Conservation (phyloP, 2,329 filamentous ascomycete species). For the Nemania sp. region DNA sequence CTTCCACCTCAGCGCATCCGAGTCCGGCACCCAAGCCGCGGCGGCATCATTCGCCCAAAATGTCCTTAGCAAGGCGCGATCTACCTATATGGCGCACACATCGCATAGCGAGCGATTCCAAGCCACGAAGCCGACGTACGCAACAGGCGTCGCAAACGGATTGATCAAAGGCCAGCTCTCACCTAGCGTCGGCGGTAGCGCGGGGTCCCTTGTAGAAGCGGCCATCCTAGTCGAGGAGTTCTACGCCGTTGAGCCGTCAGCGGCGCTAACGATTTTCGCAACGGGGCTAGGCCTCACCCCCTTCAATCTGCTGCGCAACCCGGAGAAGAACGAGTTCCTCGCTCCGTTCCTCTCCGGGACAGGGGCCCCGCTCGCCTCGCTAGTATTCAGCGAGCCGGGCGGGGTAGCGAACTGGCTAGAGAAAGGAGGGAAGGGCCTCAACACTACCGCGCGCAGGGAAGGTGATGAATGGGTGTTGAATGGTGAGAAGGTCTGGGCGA, state of each 20-base stretch:
- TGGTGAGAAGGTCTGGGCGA: slow-evolving; percentile 69
- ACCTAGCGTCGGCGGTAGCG: slow-evolving; percentile 58
- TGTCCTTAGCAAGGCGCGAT: slow-evolving; percentile 7
- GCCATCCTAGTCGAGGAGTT: slow-evolving; percentile 65
- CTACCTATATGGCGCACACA: neutral
- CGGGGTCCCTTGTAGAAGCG: slow-evolving; percentile 59
- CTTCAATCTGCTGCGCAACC: slow-evolving; percentile 54
- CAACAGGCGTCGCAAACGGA: slow-evolving; percentile 57
- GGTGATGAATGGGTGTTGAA: slow-evolving; percentile 64
- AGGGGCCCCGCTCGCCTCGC: slow-evolving; percentile 59
- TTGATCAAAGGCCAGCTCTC: slow-evolving; percentile 63
- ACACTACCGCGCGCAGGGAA: slow-evolving; percentile 61
- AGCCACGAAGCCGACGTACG: slow-evolving; percentile 61
- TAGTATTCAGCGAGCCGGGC: slow-evolving; percentile 64
- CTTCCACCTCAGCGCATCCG: slow-evolving; percentile 20
- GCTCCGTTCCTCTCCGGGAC: slow-evolving; percentile 10
- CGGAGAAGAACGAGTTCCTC: slow-evolving; percentile 6
- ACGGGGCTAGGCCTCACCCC: slow-evolving; percentile 66
- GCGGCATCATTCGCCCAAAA: slow-evolving; percentile 13
- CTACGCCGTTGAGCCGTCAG: slow-evolving; percentile 63
- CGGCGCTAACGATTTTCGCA: slow-evolving; percentile 62
- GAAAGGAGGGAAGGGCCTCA: slow-evolving; percentile 60
- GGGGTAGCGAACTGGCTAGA: slow-evolving; percentile 66
- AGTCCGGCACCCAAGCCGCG: slow-evolving; percentile 4
- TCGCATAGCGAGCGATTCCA: slow-evolving; percentile 55